These are phyloP conservation scores for Zygotorulaspora mrakii DNA, from an alignment of 1,139 yeast species.

Conservation along the genomic window DNA sequence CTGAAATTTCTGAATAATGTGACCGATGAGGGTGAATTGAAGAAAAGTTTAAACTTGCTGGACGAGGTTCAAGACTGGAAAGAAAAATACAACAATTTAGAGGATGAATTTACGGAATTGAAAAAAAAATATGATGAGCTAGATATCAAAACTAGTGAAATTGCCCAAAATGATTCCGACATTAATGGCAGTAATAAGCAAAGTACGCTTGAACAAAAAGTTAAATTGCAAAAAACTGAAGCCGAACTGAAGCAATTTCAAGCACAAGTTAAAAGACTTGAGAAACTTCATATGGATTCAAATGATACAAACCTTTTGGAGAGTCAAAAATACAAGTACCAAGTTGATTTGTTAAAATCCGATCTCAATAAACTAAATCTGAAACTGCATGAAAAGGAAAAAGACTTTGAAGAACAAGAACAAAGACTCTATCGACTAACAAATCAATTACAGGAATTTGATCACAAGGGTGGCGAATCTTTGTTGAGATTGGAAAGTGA, in stretches of 20 bases:
- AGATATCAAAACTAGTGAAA: slow-evolving; percentile 8
- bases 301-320: slow-evolving; percentile 6
- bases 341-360: slow-evolving; percentile 15
- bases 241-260: slow-evolving; percentile 15
- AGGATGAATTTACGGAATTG: slow-evolving; percentile 24
- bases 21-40: slow-evolving; percentile 32
- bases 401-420: slow-evolving; percentile 21
- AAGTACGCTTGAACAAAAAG: slow-evolving; percentile 2
- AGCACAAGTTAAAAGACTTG: slow-evolving; percentile 10
- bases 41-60: slow-evolving; percentile 23
- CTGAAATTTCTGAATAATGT: slow-evolving; percentile 45
- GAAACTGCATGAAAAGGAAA: slow-evolving; percentile 25
- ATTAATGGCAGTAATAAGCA: background rate
- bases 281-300: slow-evolving; percentile 4
- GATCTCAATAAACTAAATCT: slow-evolving; percentile 26
- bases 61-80: slow-evolving; percentile 27
- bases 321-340: slow-evolving; percentile 10
- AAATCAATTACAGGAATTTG: slow-evolving; percentile 21
- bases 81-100: slow-evolving; percentile 17
- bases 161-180: background rate
- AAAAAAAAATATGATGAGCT: slow-evolving; percentile 21
- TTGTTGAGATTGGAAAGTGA: slow-evolving; percentile 17
- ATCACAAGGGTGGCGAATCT: slow-evolving; percentile 21
- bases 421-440: slow-evolving; percentile 20
- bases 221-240: slow-evolving; percentile 16